Percentiles rank a stretch among this genome's conserved stretches.
Conservation (phyloP, 768 basidiomycete species). For the Lyophyllum shimeji region DNA sequence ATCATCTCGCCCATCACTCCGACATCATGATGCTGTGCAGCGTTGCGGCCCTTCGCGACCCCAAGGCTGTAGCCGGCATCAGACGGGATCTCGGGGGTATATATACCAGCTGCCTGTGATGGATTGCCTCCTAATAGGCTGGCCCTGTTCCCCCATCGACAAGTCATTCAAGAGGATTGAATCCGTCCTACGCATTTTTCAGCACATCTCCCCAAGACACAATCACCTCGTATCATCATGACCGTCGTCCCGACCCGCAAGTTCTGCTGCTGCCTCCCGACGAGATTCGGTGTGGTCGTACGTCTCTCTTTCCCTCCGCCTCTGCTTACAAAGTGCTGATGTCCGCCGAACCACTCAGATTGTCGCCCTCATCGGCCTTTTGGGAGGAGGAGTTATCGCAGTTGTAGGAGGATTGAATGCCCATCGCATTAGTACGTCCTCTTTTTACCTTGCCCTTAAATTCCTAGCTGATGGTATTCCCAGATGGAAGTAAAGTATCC, state of each 20-base stretch:
- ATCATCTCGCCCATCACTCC: conserved; percentile 6
- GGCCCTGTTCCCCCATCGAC: conserved; percentile 39
- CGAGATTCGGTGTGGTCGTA: conserved; percentile 47
- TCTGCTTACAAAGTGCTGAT: background rate
- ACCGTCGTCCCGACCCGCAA: conserved; percentile 38
- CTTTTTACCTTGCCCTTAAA: background rate
- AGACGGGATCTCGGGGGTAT: conserved; percentile 21
- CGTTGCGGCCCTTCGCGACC: conserved; percentile 8
- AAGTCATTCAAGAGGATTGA: conserved; percentile 16
- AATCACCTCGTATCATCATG: conserved; percentile 24
- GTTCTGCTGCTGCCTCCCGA: conserved; percentile 52
- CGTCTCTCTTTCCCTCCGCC: conserved; percentile 16
- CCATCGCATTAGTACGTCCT: conserved; percentile 11
- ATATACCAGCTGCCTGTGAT: conserved; percentile 25
- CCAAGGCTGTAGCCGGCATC: conserved; percentile 11
- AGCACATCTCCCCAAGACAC: conserved; percentile 9
- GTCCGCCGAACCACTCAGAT: conserved; percentile 25
- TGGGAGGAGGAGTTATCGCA: conserved; percentile 40
- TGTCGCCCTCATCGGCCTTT: conserved; percentile 43
- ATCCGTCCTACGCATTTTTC: conserved; percentile 10
- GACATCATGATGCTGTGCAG: conserved; percentile 13
- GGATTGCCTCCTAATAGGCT: conserved; percentile 36
- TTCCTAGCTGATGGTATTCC: background rate
- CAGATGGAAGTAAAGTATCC: conserved; percentile 38
- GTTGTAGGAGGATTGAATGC: conserved; percentile 27